Percentiles rank a stretch among this genome's conserved stretches.
phyloP scores from a whole-genome alignment of 257 asterid species.

The Gentiana macrophylla region DNA sequence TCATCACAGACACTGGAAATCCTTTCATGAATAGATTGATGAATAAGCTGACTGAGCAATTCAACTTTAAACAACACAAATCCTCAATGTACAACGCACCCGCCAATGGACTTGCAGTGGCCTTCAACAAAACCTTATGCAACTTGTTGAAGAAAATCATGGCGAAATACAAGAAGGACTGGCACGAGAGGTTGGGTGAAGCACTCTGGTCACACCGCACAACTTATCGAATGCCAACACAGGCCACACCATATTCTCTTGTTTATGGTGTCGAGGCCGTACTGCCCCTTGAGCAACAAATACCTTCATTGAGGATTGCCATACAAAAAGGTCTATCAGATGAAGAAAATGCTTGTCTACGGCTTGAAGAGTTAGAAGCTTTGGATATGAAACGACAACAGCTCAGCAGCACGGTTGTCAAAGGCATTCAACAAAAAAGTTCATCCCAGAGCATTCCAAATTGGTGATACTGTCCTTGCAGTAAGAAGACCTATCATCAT shows the following conservation, averaged over 20 bases:
- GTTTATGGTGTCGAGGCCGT: neutral
- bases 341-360: neutral
- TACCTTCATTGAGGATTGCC: neutral
- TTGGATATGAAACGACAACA: neutral
- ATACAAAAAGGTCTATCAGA: neutral
- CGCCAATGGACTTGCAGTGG: too few relatives aligned
- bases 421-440: neutral
- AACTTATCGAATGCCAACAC: neutral
- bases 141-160: too few relatives aligned
- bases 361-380: neutral
- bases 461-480: neutral
- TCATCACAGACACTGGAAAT: neutral
- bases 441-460: neutral
- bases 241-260: neutral
- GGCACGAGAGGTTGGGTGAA: neutral
- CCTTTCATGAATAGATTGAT: neutral
- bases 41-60: too few relatives aligned
- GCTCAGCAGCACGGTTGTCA: neutral
- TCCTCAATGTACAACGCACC: too few relatives aligned
- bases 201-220: neutral
- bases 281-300: neutral
- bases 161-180: too few relatives aligned
- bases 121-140: too few relatives aligned
- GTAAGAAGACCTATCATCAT: neutral
- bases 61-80: too few relatives aligned